Base-by-base conservation (phyloP, 306 rosid genomes). In the Rubus parviflorus region DNA sequence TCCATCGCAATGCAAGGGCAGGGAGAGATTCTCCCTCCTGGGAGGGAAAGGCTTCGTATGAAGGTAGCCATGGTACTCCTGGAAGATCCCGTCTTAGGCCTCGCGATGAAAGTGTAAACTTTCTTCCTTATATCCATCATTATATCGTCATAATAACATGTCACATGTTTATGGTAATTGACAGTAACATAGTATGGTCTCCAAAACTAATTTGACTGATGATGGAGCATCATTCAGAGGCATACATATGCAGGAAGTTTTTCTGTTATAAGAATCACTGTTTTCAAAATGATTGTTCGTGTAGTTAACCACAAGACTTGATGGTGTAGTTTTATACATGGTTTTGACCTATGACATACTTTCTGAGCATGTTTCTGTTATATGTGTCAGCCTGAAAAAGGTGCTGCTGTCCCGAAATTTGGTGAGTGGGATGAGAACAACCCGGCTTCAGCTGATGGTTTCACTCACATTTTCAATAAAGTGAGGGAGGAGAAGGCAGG, bases 341-440 rank as follows among this genome's bases (percentile, higher is more conserved):
- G 47, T 53, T 76, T 38, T 74, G 20, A 22, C 35, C 16, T 70
- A 20, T 22, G 45, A 68, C 64, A 12, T 52, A 49, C 37, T 66
- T 77, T 63, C 54, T 86, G 73, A 86, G 46, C 23, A 73, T 38
- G 61, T 40, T 70, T 22, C 43, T 63, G 73, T 83, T 12, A 77
- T 64, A 51, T 78, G 25, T 81, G 61, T 69, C 92, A 92, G 97
- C 92, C 93, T 42, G 97, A 95, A 15, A 89, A 83, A 56, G 99
- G 92, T 48, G 94, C 97, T 66, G 93, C 99, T 62, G 97, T 95
- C 84, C 99, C 99, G 1, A 92, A 88, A 74, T 92, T 95, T n/a
- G 99, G 99, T 11, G 98, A 85, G 46, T 95, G 99, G 97, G 91
- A 95, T 77, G 97, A 89, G 69, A 88, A 69, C 41, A 82, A 95